These are phyloP conservation scores for Cryptococcus sp. DNA, from an alignment of 1,284 basidiomycete genomes.

Conservation along the genomic window DNA sequence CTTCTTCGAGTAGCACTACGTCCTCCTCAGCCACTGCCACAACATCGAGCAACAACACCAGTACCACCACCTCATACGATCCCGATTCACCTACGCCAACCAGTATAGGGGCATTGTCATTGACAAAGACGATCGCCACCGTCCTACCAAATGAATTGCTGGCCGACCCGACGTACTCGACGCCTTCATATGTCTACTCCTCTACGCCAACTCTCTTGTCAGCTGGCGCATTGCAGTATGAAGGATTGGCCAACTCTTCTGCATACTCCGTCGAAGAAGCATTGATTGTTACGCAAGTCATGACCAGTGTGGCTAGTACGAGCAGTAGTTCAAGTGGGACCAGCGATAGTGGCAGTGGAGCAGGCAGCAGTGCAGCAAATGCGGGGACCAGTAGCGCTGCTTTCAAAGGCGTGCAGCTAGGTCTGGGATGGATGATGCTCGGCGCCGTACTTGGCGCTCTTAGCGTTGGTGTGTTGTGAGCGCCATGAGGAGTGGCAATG, in stretches of 20 bases:
- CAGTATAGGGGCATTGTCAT: slow-evolving; percentile 52
- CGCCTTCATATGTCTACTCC: slow-evolving; percentile 70
- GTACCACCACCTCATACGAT: slow-evolving; percentile 10
- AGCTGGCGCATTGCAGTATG: slow-evolving; percentile 52
- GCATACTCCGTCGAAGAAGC: slow-evolving; percentile 26
- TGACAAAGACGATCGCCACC: slow-evolving; percentile 67
- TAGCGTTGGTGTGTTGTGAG: too few relatives aligned
- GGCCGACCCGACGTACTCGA: slow-evolving; percentile 65
- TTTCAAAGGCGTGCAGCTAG: neutral
- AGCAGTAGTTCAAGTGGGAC: slow-evolving; percentile 5
- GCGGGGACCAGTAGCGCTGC: neutral
- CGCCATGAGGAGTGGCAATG: too few relatives aligned
- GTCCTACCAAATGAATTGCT: slow-evolving; percentile 74
- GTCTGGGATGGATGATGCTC: too few relatives aligned
- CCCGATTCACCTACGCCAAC: slow-evolving; percentile 30
- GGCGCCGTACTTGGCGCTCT: too few relatives aligned
- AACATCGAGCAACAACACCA: neutral
- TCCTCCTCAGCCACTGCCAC: slow-evolving; percentile 11
- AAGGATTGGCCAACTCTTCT: slow-evolving; percentile 35
- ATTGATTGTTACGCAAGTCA: slow-evolving; percentile 23
- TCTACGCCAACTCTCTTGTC: slow-evolving; percentile 39
- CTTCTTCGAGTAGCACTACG: slow-evolving; percentile 2
- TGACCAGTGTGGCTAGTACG: slow-evolving; percentile 8
- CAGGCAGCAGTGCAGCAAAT: slow-evolving; percentile 3
- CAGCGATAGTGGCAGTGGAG: slow-evolving; percentile 1